These are phyloP conservation scores for Basidiobolus meristosporus DNA, from an alignment of 371 early-diverging fungal genomes.

Conservation along the genomic window DNA sequence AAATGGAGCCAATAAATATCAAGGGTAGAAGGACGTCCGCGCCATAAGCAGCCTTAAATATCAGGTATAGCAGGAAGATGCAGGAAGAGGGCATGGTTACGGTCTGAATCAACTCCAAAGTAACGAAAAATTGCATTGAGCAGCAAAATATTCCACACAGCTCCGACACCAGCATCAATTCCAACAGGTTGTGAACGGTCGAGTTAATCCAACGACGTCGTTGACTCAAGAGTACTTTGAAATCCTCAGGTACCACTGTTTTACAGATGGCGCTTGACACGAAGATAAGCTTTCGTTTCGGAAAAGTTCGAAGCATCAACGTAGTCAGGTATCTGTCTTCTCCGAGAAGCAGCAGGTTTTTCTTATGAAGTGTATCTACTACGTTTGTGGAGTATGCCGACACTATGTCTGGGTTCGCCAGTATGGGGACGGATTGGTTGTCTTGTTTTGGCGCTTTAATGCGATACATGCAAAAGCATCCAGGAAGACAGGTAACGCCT, in stretches of 20 bases:
- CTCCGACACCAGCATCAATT: slow-evolving; percentile 67
- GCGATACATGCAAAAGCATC: slow-evolving; percentile 86
- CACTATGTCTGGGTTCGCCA: slow-evolving; percentile 55
- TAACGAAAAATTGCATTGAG: slow-evolving; percentile 77
- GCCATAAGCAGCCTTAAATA: slow-evolving; percentile 7
- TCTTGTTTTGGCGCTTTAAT: slow-evolving; percentile 47
- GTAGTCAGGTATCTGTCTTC: slow-evolving; percentile 94
- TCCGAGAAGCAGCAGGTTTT: slow-evolving; percentile 84
- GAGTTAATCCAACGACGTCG: slow-evolving; percentile 88
- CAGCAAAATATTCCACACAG: slow-evolving; percentile 76
- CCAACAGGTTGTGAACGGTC: slow-evolving; percentile 80
- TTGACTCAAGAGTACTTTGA: slow-evolving; percentile 60
- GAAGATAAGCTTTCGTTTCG: slow-evolving; percentile 82
- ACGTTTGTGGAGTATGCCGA: slow-evolving; percentile 76
- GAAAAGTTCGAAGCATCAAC: slow-evolving; percentile 83
- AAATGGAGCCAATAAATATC: slow-evolving; percentile 30
- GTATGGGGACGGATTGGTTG: slow-evolving; percentile 33
- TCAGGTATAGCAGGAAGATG: slow-evolving; percentile 18
- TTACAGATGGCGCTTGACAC: slow-evolving; percentile 75
- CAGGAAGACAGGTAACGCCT: slow-evolving; percentile 94
- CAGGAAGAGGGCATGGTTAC: slow-evolving; percentile 71
- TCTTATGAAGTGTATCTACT: slow-evolving; percentile 87
- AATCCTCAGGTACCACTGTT: slow-evolving; percentile 67
- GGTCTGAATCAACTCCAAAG: slow-evolving; percentile 69
- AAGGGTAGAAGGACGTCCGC: slow-evolving; percentile 23